Base-by-base conservation (phyloP, 2,329 filamentous ascomycete genomes). In the Penicillium sp. region DNA sequence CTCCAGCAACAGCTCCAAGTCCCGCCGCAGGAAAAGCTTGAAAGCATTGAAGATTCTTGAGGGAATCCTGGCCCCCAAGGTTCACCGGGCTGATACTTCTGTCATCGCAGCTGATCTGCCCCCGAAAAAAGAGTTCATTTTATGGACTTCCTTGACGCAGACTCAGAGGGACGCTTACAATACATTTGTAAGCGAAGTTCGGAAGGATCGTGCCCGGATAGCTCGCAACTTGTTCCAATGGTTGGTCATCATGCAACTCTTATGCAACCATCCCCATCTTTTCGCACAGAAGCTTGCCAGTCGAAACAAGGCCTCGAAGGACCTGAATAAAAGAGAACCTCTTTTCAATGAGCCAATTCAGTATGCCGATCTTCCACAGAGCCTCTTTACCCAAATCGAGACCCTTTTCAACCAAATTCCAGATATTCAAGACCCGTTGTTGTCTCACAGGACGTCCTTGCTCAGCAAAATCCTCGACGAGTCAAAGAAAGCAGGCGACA, bases 41-140 rank as follows among this genome's bases (percentile, higher is more conserved):
- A 84, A 79, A 59, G 80, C 79, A 68, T 75, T 94, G 7, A 76
- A 78, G 23, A 80, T 84, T 3, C 72, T 96, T 19, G 87, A 86
- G 52, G 66, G 76, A 16, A 81, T 84, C 29, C 79, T 95, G 15
- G 78, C 77, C 1, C 85, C 87, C 4, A 94, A 94, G 63, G 80
- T 94, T 11, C 75, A 90, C 56, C 80, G 90, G 18, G 80, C 78
- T 6, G 87, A 86, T 35, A 83, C 88, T 45, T 75, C 76, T 2
- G 80, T 76, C 4, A 70, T 94, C 29, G 76, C 77, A 46, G 71
- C 80, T 9, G 79, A 82, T 26, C 70, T 95, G 29, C 86, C 86
- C 2, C 69, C 72, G 0, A 96, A 95, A 61, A 78, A 76, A 6
- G 90, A 96, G 58, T 95, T 91, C 57, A 78, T 94, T 19, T 76